Evolutionary conservation across 306 rosid species (phyloP).

Genomic region (Cicer yamashitae): DNA sequence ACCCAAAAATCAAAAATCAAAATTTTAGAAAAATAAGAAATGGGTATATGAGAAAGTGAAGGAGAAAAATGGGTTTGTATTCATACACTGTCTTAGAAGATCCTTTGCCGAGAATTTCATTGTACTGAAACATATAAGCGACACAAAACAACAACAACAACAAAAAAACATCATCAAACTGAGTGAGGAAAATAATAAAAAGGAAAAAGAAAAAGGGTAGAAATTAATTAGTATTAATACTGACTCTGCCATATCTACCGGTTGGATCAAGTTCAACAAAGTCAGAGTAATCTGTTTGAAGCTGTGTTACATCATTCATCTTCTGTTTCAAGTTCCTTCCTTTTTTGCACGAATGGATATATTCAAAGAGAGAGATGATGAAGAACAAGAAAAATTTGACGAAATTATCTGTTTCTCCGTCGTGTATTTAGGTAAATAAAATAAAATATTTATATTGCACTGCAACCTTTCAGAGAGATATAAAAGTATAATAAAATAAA

Average conservation of each 20-base stretch:
- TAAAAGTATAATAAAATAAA: background rate
- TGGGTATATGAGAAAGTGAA: constrained; percentile 11
- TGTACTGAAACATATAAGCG: constrained; percentile 64
- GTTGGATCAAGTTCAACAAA: constrained; percentile 97
- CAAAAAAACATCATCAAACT: constrained; percentile 33
- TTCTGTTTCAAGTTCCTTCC: constrained; percentile 31
- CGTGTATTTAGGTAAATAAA: background rate
- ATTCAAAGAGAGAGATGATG: background rate
- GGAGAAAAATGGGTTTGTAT: constrained; percentile 23
- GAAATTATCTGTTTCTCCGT: background rate
- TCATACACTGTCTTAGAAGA: constrained; percentile 95
- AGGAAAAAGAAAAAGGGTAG: constrained; percentile 28
- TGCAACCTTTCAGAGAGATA: constrained; percentile 11
- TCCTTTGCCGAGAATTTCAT: constrained; percentile 96
- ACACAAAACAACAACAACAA: background rate
- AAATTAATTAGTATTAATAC: background rate
- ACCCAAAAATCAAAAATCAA: background rate
- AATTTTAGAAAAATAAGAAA: constrained; percentile 27
- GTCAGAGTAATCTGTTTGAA: constrained; percentile 68
- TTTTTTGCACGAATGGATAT: background rate
- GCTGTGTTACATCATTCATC: constrained; percentile 65
- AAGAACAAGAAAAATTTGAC: background rate
- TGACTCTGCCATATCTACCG: constrained; percentile 98
- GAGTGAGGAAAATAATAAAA: background rate
- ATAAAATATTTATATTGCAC: background rate